These are phyloP conservation scores for Salinomyces thailandicus DNA, from an alignment of 2,329 filamentous ascomycete genomes.

Conservation along the genomic window DNA sequence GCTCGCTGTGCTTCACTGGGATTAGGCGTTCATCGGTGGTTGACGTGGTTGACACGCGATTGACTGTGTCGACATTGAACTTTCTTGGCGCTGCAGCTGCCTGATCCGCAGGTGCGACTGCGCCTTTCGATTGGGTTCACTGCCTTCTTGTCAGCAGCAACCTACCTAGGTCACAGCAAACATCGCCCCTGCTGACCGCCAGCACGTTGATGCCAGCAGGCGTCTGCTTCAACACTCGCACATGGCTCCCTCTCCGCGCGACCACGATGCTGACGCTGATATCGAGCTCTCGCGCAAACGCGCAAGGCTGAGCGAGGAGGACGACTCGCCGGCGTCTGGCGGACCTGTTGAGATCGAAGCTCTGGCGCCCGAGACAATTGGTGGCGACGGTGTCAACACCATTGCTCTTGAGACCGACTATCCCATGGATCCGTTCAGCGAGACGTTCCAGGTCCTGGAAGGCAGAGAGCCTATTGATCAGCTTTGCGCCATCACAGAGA, in stretches of 20 bases:
- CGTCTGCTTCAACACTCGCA: not conserved
- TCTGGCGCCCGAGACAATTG: slow-evolving; percentile 30
- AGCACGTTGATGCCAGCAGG: not conserved
- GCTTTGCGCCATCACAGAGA: slow-evolving; percentile 3
- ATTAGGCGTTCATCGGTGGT: not conserved
- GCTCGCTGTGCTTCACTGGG: not conserved
- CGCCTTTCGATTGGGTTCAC: not conserved
- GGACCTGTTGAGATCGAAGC: slow-evolving; percentile 18
- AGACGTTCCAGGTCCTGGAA: slow-evolving; percentile 6
- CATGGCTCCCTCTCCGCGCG: slow-evolving; percentile 21
- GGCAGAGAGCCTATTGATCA: slow-evolving; percentile 4
- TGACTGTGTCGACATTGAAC: not conserved
- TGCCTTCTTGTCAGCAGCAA: not conserved
- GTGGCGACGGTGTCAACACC: slow-evolving; percentile 22
- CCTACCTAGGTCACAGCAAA: not conserved
- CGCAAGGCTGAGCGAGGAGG: slow-evolving; percentile 32
- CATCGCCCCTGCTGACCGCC: slow-evolving; percentile 1
- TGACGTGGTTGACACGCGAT: not conserved
- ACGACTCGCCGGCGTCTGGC: slow-evolving; percentile 14
- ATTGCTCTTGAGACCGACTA: slow-evolving; percentile 30
- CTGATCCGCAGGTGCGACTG: not conserved
- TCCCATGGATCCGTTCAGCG: slow-evolving; percentile 12
- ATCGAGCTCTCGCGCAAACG: slow-evolving; percentile 37
- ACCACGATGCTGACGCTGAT: slow-evolving; percentile 36
- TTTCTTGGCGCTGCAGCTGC: not conserved